Evolutionary conservation across 2,329 filamentous ascomycete genomes (phyloP), one percentile per base, ranked within the genome.

Genomic region (Aspergillus sojae): DNA sequence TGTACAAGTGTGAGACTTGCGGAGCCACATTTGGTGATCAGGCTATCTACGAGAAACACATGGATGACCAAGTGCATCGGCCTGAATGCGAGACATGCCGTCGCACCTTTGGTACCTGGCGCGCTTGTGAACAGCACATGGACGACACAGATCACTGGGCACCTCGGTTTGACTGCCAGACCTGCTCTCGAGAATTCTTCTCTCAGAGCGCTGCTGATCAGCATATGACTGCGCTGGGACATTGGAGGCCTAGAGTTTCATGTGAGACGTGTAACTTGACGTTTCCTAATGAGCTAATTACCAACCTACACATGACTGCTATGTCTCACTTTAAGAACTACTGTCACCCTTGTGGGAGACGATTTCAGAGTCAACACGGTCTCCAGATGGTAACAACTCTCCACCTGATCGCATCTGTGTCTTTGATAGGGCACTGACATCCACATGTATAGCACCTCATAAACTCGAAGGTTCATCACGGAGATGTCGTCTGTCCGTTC

Each of bases 401-500:
- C 23, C 16, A 9, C 28, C 1, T 14, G 5, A 19, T 23, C 19
- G 5, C 30, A 21, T 14, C 30, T 39, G 5, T 5, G 11, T 50
- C 28, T 11, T 58, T 21, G 19, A 28, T 28, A 41, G 6, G 9
- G 57, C 19, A 30, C n/a, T 52, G 26, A 61, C 43, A 61, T 21
- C 39, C 32, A 11, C 32, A 45, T 57, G 14, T 34, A 14, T 23
- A 26, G 86, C 87, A 90, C 65, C 76, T 85, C 2, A 83, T 85
- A 2, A 84, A 83, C 30, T 88, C 86, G 0, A 76, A 75, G 5
- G 69, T 72, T 53, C 87, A 90, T 68, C 77, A 77, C 0, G 81
- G 82, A 60, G 62, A 72, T 2, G 72, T 88, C 9, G 1, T 48
- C 0, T 91, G 88, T 57, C 87, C 84, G 0, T 89, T 86, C 69